phyloP scores from a whole-genome alignment of 495 filamentous ascomycete genomes.

The Endocarpon pusillum region DNA sequence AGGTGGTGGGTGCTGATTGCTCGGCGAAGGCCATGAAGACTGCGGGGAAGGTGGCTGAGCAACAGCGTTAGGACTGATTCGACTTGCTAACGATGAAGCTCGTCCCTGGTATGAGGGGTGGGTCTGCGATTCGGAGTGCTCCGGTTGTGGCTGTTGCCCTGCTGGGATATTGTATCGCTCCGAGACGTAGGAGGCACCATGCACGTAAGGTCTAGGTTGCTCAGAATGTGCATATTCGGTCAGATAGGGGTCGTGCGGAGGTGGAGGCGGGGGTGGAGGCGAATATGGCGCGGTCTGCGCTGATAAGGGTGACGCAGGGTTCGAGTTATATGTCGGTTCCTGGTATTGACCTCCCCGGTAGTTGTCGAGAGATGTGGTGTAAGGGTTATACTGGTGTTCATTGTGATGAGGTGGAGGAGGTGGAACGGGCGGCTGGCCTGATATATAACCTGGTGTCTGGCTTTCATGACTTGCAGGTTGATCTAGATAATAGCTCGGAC shows the following conservation, averaged over 20 bases:
- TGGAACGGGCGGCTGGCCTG: constrained; percentile 23
- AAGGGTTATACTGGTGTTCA: constrained; percentile 27
- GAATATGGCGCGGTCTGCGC: constrained; percentile 13
- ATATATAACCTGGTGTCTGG: constrained; percentile 18
- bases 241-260: constrained; percentile 8
- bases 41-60: constrained; percentile 14
- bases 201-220: background rate
- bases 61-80: too few relatives aligned
- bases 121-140: constrained; percentile 15
- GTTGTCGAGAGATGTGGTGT: constrained; percentile 14
- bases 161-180: background rate
- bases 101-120: constrained; percentile 16
- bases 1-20: constrained; percentile 26
- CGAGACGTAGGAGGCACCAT: background rate
- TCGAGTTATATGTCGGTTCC: constrained; percentile 3
- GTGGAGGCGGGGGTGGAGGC: constrained; percentile 9
- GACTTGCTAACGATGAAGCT: constrained; percentile 22
- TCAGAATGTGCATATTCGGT: background rate
- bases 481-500: constrained; percentile 18
- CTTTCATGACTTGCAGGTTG: constrained; percentile 20
- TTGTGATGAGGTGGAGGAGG: constrained; percentile 31
- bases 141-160: too few relatives aligned
- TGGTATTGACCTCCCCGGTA: constrained; percentile 6
- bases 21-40: constrained; percentile 23
- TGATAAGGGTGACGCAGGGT: constrained; percentile 3